Base-by-base conservation (phyloP, 2,329 filamentous ascomycete species). In the Colletotrichum navitas region DNA sequence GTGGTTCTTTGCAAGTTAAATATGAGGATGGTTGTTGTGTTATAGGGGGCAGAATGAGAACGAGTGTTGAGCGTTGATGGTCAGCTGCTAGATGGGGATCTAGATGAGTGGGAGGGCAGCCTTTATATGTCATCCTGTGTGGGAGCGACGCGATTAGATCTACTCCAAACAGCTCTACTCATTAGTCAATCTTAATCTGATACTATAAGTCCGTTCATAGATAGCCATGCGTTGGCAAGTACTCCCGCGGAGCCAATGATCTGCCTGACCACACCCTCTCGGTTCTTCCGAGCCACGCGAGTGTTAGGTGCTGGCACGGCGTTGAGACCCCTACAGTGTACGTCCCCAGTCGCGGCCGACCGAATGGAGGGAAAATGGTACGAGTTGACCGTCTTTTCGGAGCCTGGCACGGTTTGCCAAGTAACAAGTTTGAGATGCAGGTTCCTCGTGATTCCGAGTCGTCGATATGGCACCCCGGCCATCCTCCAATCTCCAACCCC, bases 1-100 rank as follows among this genome's bases (percentile, higher is more conserved):
- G 5, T 7, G 3, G 5, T 18, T 51, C 0, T 7, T 14, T 3
- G 4, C 5, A 29, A 16, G 24, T 1, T 7, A 18, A 29, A 3
- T 16, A 3, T 12, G 24, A 29, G 5, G n/a, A 51, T 12, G n/a
- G 47, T 3, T 29, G 24, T 7, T 29, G 14, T 29, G 47, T 51
- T 5, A 51, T 16, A n/a, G n/a, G 24, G 14, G 24, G 7, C n/a
- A 51, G 47, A 12, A 51, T 29, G 24, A 26, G 24, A 7, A n/a
- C n/a, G n/a, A n/a, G n/a, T n/a, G 24, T 7, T 3, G 47, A 18
- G 47, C 14, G 24, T 51, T 29, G 47, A 16, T 51, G 47, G 24
- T 5, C 5, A 18, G 47, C 18, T 24, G 12, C 5, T 51, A 1
- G 6, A 26, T 16, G 24, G 24, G 14, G 14, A 51, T 29, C 24